Evolutionary conservation across 1,284 basidiomycete species (phyloP), one percentile per base, ranked within the genome.

Genomic region (Ganoderma meredithae): DNA sequence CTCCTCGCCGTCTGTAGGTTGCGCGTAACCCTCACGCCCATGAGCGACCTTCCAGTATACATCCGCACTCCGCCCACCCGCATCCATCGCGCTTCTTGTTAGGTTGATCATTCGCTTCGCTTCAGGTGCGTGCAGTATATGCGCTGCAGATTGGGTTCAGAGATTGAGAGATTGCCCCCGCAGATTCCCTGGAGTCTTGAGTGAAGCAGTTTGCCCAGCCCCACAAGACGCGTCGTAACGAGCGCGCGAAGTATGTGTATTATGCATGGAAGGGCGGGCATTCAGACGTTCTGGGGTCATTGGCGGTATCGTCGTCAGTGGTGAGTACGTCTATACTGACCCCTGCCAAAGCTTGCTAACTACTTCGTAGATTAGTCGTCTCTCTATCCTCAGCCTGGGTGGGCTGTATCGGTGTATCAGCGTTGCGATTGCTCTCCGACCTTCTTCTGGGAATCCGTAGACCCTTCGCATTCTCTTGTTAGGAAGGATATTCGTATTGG

Each of bases 41-140:
- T 71, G 71, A 62, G 71, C 31, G 40, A 41, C 86, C 88, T 90
- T 78, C 82, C 84, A 87, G 81, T 85, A 84, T 85, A 81, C 77
- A 87, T 86, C 85, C 88, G 85, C 86, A 85, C 88, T 88, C 85
- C 87, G 87, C 80, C 79, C 85, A 84, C 81, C 85, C 83, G 88
- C 85, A 78, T 88, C 88, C 78, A 89, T 90, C 88, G 87, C 88
- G 88, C 86, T 90, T 90, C 88, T 90, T 90, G 88, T 86, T 83
- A 81, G 85, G 86, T 79, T 86, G 86, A 78, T 78, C 81, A 87
- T 77, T 78, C 80, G 80, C 82, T 81, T 90, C 88, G 79, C 80
- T 79, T 78, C 76, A 83, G 87, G 88, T 83, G 74, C 40, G 76
- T 69, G 36, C 39, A 56, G 63, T 62, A 27, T 43, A 39, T 52